Evolutionary conservation across 768 basidiomycete genomes (phyloP).

Genomic region (Gelatoporia subvermispora): DNA sequence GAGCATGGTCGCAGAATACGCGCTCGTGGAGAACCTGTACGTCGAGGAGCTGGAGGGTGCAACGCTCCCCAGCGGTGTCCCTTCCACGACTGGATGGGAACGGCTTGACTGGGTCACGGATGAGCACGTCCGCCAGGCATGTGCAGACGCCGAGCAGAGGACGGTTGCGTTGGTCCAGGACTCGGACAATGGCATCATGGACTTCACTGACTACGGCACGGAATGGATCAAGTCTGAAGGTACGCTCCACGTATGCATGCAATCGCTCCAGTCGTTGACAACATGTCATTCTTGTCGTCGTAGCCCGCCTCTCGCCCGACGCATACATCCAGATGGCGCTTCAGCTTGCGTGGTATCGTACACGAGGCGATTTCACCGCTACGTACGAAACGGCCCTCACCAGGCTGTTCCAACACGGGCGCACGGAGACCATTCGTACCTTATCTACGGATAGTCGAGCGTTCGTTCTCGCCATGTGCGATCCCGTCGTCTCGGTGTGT

Average conservation of each 20-base stretch:
- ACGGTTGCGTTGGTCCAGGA: constrained; percentile 60
- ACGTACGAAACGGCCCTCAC: constrained; percentile 94
- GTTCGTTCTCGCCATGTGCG: constrained; percentile 74
- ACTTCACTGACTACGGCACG: constrained; percentile 78
- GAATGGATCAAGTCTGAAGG: constrained; percentile 82
- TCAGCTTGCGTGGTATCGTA: constrained; percentile 86
- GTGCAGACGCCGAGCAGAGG: constrained; percentile 49
- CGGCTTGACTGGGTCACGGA: constrained; percentile 75
- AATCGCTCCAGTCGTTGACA: neutral
- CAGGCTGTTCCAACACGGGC: constrained; percentile 77
- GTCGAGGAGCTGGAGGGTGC: constrained; percentile 32
- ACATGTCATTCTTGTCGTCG: neutral
- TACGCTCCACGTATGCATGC: constrained; percentile 21
- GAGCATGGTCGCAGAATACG: constrained; percentile 81
- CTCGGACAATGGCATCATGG: constrained; percentile 80
- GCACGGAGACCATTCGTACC: constrained; percentile 86
- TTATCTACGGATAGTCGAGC: constrained; percentile 66
- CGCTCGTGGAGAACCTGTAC: constrained; percentile 65
- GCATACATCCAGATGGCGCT: constrained; percentile 89
- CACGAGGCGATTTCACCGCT: constrained; percentile 72
- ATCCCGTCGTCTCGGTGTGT: constrained; percentile 46
- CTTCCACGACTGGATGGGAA: constrained; percentile 39
- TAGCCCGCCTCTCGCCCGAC: constrained; percentile 63
- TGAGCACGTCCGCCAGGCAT: constrained; percentile 49
- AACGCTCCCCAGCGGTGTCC: constrained; percentile 2